Conservation (phyloP, 192 early-diverging fungal species). For the Coemansia sp. region DNA sequence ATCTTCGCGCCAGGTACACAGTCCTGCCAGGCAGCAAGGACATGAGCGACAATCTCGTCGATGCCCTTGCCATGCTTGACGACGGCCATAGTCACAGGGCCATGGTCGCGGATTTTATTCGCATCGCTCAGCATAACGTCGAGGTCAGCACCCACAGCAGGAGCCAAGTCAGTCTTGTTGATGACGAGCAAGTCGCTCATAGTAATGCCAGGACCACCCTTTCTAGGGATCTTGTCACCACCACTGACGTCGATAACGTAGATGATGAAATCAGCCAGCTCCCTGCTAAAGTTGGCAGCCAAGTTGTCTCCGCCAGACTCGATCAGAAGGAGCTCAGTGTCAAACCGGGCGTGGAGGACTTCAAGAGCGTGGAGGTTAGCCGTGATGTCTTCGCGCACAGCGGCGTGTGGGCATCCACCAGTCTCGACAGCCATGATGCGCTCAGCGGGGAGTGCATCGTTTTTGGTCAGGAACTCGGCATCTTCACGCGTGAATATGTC, state of each 20-base stretch:
- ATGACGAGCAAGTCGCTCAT: slow-evolving; percentile 92
- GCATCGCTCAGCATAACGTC: slow-evolving; percentile 90
- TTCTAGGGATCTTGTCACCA: slow-evolving; percentile 95
- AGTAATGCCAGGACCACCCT: slow-evolving; percentile 97
- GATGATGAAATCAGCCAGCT: slow-evolving; percentile 89
- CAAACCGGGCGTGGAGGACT: slow-evolving; percentile 80
- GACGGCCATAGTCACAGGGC: slow-evolving; percentile 90
- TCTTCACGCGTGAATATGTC: slow-evolving; percentile 98
- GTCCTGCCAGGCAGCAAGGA: slow-evolving; percentile 60
- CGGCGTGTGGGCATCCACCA: slow-evolving; percentile 95
- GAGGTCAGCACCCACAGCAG: slow-evolving; percentile 87
- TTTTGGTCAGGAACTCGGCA: slow-evolving; percentile 88
- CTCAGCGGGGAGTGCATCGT: slow-evolving; percentile 83
- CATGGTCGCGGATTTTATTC: slow-evolving; percentile 78
- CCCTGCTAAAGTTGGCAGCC: slow-evolving; percentile 79
- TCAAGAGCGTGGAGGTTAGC: slow-evolving; percentile 92
- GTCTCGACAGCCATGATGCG: slow-evolving; percentile 95
- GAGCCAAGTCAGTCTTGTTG: slow-evolving; percentile 96
- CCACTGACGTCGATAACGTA: slow-evolving; percentile 98
- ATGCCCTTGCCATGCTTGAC: slow-evolving; percentile 88
- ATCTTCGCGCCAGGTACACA: slow-evolving; percentile 49
- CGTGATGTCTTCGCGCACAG: slow-evolving; percentile 92
- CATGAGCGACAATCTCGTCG: slow-evolving; percentile 73
- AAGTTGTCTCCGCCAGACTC: slow-evolving; percentile 95
- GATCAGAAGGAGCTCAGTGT: slow-evolving; percentile 79